Base-by-base conservation (phyloP, 2,329 filamentous ascomycete genomes). In the Aureobasidium sp. region DNA sequence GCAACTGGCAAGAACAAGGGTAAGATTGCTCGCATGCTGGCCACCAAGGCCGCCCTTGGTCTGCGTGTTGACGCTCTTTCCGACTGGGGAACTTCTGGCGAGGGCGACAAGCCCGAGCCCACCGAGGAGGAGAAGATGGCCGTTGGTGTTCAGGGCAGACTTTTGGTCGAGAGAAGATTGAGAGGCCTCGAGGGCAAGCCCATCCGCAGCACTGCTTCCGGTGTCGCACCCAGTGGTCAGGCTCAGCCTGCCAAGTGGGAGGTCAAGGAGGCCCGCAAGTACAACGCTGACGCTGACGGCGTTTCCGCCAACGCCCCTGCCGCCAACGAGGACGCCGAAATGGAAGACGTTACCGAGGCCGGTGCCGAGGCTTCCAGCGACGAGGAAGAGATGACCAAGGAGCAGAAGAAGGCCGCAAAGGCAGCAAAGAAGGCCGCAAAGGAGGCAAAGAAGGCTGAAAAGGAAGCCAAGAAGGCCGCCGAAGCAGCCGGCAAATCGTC, bases 1-100 rank as follows among this genome's bases (percentile, higher is more conserved):
- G 94, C 94, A 31, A 95, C 90, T 21, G 94, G 94, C 70, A 93
- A 90, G 80, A 97, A 97, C 81, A 99, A 99, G 86, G 94, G 94
- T 69, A 99, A 99, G 82, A 96, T 99, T 71, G 94, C 94, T 43
- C 90, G 94, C 82, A 91, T 96, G 81, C 83, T 99, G 63, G 89
- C 94, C 51, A 88, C 93, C 67, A 97, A 97, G 81, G 86, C 93
- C 49, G 90, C 94, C 27, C 84, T 99, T 54, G 92, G 92, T 80
- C 81, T 96, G 51, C 91, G 94, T 77, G 89, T 96, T 53, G 94
- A 99, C 74, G 90, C 94, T 29, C 82, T 95, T 46, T 85, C 86
- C 58, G 88, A 92, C 64, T 90, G 88, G 80, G 83, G 83, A 64
- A 81, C 82, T 49, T 84, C 87, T 61, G 84, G 84, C 62, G 80